Conservation (phyloP, 1,284 basidiomycete species). For the Ceratobasidium sp. region DNA sequence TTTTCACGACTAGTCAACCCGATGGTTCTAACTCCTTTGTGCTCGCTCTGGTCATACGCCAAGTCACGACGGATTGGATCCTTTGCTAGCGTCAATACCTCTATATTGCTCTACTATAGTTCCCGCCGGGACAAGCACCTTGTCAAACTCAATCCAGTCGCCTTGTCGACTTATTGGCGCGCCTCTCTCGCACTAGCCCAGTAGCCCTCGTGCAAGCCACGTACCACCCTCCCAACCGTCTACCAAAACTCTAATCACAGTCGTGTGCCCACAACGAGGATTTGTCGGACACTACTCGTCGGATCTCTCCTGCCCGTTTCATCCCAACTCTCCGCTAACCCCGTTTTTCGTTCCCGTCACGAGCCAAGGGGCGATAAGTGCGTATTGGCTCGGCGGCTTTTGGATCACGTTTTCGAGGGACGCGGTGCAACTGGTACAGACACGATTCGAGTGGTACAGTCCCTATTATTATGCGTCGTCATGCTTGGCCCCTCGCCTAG, state of each 20-base stretch:
- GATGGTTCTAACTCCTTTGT: not conserved
- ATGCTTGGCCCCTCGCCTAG: no score
- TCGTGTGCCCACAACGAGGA: slow-evolving; percentile 1
- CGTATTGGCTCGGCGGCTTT: not conserved
- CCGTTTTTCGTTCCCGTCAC: not conserved
- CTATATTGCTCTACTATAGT: not conserved
- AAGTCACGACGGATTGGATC: not conserved
- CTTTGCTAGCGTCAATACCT: not conserved
- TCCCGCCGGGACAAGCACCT: not conserved
- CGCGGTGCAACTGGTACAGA: slow-evolving; percentile 3
- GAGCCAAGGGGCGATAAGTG: not conserved
- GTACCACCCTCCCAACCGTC: not conserved
- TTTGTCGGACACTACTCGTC: not conserved
- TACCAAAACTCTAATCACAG: not conserved
- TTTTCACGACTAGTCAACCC: not conserved
- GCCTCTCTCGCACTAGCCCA: not conserved
- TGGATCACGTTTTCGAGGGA: not conserved
- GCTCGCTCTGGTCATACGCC: slow-evolving; percentile 3
- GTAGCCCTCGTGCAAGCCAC: not conserved
- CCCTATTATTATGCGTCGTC: no score
- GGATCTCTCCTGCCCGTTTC: not conserved
- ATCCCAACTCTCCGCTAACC: not conserved
- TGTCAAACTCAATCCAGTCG: not conserved
- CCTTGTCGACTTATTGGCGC: not conserved
- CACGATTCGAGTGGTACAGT: no score